Percentiles rank a stretch among this genome's conserved stretches.
Evolutionary conservation across 305 asterid species (phyloP).

Genomic region (Fraxinus greggii): DNA sequence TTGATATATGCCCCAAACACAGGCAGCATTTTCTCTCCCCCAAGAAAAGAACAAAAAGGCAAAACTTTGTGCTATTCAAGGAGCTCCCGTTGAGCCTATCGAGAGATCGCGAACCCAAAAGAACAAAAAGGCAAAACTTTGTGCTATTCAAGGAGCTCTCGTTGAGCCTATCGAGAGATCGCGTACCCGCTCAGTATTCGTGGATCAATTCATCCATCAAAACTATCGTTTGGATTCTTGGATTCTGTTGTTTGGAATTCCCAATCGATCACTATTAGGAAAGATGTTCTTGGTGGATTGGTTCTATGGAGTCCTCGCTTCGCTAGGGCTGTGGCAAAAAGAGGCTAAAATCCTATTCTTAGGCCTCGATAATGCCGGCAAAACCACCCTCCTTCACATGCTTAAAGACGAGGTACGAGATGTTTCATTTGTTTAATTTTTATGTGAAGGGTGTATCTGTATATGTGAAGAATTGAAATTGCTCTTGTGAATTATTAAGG

Average conservation of each 20-base stretch:
- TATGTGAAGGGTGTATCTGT: not conserved
- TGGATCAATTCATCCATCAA: slow-evolving; percentile 3
- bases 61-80: not conserved
- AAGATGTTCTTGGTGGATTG: slow-evolving; percentile 83
- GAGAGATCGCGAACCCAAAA: slow-evolving; percentile 5
- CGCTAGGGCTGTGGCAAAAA: slow-evolving; percentile 89
- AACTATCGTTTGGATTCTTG: not conserved
- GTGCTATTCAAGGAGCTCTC: not conserved
- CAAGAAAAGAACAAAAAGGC: not conserved
- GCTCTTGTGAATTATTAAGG: not conserved
- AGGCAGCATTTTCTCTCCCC: not conserved
- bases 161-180: not conserved
- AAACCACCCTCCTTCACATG: slow-evolving; percentile 92
- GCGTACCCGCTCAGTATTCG: not conserved
- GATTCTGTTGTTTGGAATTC: not conserved
- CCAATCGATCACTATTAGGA: not conserved
- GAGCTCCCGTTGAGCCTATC: not conserved
- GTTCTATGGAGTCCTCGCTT: slow-evolving; percentile 83
- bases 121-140: not conserved
- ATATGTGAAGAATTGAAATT: not conserved
- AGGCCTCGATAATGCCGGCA: slow-evolving; percentile 94
- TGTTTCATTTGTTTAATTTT: not conserved
- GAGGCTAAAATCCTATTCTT: slow-evolving; percentile 89
- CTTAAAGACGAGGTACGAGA: slow-evolving; percentile 78
- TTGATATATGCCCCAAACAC: not conserved